Evolutionary conservation across 1,284 basidiomycete genomes (phyloP).

Genomic region (Lentinula novae-zelandiae): DNA sequence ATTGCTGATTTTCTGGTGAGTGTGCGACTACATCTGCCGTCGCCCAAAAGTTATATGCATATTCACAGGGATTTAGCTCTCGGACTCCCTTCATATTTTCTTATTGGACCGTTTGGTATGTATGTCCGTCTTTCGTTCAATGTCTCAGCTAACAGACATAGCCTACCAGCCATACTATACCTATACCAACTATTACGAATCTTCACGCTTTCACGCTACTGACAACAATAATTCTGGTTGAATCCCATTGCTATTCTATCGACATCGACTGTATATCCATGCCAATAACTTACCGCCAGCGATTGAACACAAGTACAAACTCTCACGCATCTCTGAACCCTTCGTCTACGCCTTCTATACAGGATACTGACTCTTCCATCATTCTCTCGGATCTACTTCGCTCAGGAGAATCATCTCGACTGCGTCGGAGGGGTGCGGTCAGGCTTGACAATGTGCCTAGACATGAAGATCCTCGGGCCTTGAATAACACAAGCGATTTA

Average conservation of each 20-base stretch:
- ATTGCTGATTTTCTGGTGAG: too few relatives aligned
- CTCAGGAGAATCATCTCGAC: slow-evolving; percentile 65
- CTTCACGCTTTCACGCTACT: not conserved
- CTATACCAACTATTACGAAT: not conserved
- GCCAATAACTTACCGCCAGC: slow-evolving; percentile 1
- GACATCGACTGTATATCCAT: not conserved
- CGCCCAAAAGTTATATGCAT: too few relatives aligned
- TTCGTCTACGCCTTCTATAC: not conserved
- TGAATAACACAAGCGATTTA: not conserved
- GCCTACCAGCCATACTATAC: not conserved
- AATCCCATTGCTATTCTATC: not conserved
- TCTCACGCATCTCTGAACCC: not conserved
- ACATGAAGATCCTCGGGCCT: not conserved
- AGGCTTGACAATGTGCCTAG: slow-evolving; percentile 46
- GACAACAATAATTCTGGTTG: not conserved
- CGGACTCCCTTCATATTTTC: too few relatives aligned
- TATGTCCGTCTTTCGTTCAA: not conserved
- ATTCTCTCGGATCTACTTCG: slow-evolving; percentile 67
- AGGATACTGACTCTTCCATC: slow-evolving; percentile 60
- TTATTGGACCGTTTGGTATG: not conserved
- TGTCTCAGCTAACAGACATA: not conserved
- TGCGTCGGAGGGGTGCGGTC: slow-evolving; percentile 69
- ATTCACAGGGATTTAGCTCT: too few relatives aligned
- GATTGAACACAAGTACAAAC: not conserved
- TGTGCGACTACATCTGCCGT: too few relatives aligned